Base-by-base conservation (phyloP, 2,329 filamentous ascomycete genomes). In the Cladosporium sp. region DNA sequence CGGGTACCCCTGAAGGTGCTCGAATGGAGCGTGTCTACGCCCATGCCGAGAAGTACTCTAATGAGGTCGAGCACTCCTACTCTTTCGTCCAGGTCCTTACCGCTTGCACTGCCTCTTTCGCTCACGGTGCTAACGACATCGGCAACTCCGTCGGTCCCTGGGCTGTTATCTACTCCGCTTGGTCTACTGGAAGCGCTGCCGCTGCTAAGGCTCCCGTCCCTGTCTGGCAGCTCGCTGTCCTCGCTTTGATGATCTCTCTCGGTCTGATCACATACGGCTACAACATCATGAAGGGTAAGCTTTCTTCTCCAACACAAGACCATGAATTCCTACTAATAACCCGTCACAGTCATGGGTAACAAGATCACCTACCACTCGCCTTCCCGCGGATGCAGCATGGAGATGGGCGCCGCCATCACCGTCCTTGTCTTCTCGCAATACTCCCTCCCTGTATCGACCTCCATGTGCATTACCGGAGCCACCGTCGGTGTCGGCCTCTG, bases 181-280 rank as follows among this genome's bases (percentile, higher is more conserved):
- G 84, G 82, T 66, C 74, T 34, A 78, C 75, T 0, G 82, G 80
- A 2, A 68, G 66, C 0, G 64, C 67, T 12, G 69, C 84, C 1
- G 76, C 77, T 2, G 73, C 84, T 64, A 89, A 89, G 75, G 82
- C 85, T 3, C 73, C 81, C 0, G 88, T 92, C 0, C 86, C 87
- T 3, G 69, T 88, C 47, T 93, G 89, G 89, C 88, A 91, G 74
- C 81, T 92, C 57, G 89, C 86, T 52, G 86, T 92, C 17, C 76
- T 89, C 12, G 81, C 80, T 68, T 72, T 73, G 4, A 75, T 73
- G 60, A 81, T 85, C 43, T 79, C 79, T 50, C 69, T 84, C 47
- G 84, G 84, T 61, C 76, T 85, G 60, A 83, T 82, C 78, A 84
- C 82, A 28, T 86, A 85, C 63, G 84, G 83, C 1, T 86, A 86